Base-by-base conservation (phyloP, 2,329 filamentous ascomycete genomes). In the Geosmithia putterillii region DNA sequence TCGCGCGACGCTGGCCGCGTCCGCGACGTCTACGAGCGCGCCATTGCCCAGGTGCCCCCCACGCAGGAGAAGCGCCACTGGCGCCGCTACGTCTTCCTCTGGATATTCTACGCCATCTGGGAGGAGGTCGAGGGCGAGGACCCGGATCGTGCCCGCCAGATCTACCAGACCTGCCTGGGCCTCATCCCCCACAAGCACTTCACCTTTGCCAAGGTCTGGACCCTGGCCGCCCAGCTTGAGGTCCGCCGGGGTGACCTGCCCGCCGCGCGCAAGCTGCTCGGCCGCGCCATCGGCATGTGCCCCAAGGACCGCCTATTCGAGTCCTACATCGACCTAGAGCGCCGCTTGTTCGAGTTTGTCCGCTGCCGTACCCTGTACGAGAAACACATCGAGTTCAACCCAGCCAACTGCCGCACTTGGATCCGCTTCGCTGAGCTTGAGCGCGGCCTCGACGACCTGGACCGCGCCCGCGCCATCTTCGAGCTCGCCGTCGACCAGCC, bases 61-160 rank as follows among this genome's bases (percentile, higher is more conserved):
- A 94, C 88, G 18, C 86, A 94, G 53, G 92, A 96, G 60, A 98
- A 98, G 70, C 79, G 92, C 40, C 89, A 96, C 61, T 98, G 92
- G 92, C 76, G 92, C 51, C 75, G 92, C 32, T 98, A 98, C 62
- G 94, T 98, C 47, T 98, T 96, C 58, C 74, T 98, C 1, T 98
- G 90, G 87, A 78, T 96, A 38, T 95, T 96, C 65, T 98, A 96
- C 62, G 92, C 92, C 9, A 68, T 95, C 17, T 96, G 85, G 78
- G 92, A 96, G 60, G 92, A 98, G 62, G 80, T 86, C 61, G 83
- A 90, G 49, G 83, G 81, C 32, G 81, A 83, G 51, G 87, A 96
- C 54, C 57, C 77, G 20, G 77, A 83, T 21, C 77, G 92, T 38
- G 86, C 90, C 18, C 76, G 84, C 17, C 86, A 95, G 58, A 87